These are phyloP conservation scores for Wakefieldia striispora DNA, from an alignment of 768 basidiomycete species.

Conservation along the genomic window DNA sequence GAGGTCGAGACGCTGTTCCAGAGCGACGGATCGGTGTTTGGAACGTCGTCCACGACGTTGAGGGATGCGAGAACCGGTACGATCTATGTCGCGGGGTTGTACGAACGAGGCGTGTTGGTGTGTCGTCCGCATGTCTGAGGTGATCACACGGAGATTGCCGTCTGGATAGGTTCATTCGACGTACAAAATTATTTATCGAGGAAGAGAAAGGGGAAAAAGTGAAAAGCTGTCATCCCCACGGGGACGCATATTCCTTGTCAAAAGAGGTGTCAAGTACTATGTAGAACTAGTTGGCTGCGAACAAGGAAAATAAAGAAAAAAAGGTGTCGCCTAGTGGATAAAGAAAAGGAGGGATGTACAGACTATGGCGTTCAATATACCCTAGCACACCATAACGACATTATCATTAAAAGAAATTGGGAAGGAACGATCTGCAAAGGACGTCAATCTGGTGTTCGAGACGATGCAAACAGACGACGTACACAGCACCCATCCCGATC, in stretches of 20 bases:
- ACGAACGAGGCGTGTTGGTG: slow-evolving; percentile 52
- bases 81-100: slow-evolving; percentile 58
- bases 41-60: slow-evolving; percentile 51
- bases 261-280: not conserved
- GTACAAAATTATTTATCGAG: slow-evolving; percentile 15
- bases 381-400: slow-evolving; percentile 14
- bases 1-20: slow-evolving; percentile 67
- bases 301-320: not conserved
- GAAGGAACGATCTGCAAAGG: slow-evolving; percentile 48
- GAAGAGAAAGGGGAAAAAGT: not conserved
- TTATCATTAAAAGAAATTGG: slow-evolving; percentile 53
- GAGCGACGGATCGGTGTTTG: slow-evolving; percentile 64
- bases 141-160: too few species aligned
- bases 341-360: slow-evolving; percentile 13
- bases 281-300: not conserved
- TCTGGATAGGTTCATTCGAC: not conserved
- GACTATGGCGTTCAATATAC: slow-evolving; percentile 17
- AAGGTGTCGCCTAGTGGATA: slow-evolving; percentile 18
- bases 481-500: slow-evolving; percentile 79
- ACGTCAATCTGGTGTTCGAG: not conserved
- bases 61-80: slow-evolving; percentile 46
- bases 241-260: slow-evolving; percentile 4
- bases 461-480: slow-evolving; percentile 33
- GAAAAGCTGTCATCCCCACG: not conserved
- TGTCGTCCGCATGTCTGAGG: slow-evolving; percentile 30